Evolutionary conservation across 2,329 filamentous ascomycete genomes (phyloP).

Genomic region (Graphilbum fragrans): DNA sequence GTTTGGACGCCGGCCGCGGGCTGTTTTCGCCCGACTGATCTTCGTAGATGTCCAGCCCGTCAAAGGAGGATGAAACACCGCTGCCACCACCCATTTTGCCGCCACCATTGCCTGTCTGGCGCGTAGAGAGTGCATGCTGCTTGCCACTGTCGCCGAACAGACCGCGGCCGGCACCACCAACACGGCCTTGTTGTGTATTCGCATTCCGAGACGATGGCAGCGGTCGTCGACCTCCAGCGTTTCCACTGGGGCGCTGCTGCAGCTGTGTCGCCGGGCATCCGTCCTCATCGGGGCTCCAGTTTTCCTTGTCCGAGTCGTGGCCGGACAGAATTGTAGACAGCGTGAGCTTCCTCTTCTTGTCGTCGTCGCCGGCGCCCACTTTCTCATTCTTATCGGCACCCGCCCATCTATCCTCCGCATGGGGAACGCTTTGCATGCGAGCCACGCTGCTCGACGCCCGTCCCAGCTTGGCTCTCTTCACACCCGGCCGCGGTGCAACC

Average conservation of each 20-base stretch:
- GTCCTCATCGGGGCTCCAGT: constrained; percentile 54
- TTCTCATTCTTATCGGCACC: constrained; percentile 17
- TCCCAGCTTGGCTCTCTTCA: constrained; percentile 51
- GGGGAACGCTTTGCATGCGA: constrained; percentile 39
- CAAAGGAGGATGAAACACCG: constrained; percentile 7
- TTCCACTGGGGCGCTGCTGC: constrained; percentile 12
- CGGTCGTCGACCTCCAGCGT: neutral
- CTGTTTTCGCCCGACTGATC: constrained; percentile 23
- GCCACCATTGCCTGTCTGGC: constrained; percentile 16
- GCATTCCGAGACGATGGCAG: constrained; percentile 12
- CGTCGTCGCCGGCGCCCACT: constrained; percentile 13
- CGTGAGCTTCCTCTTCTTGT: constrained; percentile 28
- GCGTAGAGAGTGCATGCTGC: constrained; percentile 15
- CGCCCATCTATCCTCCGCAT: constrained; percentile 16
- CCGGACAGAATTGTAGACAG: constrained; percentile 30
- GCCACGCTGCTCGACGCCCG: constrained; percentile 51
- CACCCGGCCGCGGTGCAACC: constrained; percentile 19
- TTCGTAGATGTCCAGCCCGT: constrained; percentile 39
- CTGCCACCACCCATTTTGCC: constrained; percentile 13
- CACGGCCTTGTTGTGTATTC: constrained; percentile 17
- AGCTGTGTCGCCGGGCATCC: constrained; percentile 20
- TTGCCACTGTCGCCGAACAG: constrained; percentile 16
- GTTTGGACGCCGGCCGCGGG: constrained; percentile 4
- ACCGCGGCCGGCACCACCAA: constrained; percentile 18
- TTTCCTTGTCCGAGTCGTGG: constrained; percentile 89